phyloP scores from a whole-genome alignment of 1,284 basidiomycete species.

The Trametes pubescens region DNA sequence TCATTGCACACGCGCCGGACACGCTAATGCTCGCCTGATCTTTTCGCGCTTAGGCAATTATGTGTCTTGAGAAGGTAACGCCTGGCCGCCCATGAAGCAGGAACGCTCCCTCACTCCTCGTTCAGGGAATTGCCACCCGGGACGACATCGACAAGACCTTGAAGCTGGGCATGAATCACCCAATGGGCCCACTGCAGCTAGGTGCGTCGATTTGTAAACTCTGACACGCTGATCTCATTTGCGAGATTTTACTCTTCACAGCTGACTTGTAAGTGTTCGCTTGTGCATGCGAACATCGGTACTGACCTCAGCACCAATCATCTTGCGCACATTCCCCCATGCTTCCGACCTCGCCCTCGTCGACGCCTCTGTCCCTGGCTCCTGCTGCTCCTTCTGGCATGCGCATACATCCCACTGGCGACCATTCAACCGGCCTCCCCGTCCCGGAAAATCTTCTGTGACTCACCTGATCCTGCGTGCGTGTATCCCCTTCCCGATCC shows the following conservation, averaged over 20 bases:
- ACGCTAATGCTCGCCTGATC: conserved; percentile 7
- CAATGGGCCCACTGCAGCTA: conserved; percentile 92
- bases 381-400: not conserved
- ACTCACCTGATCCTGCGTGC: conserved; percentile 25
- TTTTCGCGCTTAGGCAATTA: conserved; percentile 75
- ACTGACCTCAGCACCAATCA: conserved; percentile 25
- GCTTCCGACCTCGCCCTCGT: not conserved
- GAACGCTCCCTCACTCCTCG: conserved; percentile 6
- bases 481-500: conserved; percentile 13
- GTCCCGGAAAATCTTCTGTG: conserved; percentile 2
- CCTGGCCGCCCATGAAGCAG: not conserved
- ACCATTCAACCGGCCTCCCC: conserved; percentile 4
- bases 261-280: conserved; percentile 77
- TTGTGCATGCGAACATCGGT: conserved; percentile 20
- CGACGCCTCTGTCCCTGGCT: conserved; percentile 3
- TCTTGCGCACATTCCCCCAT: conserved; percentile 11
- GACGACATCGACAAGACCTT: conserved; percentile 97
- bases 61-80: conserved; percentile 85
- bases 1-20: conserved; percentile 9
- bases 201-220: conserved; percentile 50
- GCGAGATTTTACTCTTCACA: conserved; percentile 38
- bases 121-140: conserved; percentile 84
- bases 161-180: conserved; percentile 94
- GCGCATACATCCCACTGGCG: conserved; percentile 9
- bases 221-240: conserved; percentile 10